Evolutionary conservation across 73 alveolate species (phyloP), one percentile per base, ranked within the genome.

Genomic region (Paramecium caudatum): DNA sequence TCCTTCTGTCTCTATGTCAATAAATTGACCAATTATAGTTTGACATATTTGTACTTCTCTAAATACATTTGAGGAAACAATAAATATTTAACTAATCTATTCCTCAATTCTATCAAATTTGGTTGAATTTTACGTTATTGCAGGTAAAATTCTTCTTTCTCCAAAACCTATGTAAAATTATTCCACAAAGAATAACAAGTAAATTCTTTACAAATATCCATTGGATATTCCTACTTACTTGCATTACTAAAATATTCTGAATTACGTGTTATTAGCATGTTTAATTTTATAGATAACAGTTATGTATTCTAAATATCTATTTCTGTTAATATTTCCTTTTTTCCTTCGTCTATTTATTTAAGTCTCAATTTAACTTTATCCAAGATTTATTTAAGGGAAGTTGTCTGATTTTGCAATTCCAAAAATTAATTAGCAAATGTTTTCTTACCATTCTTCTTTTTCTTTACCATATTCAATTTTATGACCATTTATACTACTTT

Each of bases 121-220:
- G 83, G 34, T 32, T 39, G 16, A 0, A 12, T 19, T 45, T 43
- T 45, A 34, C 65, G 0, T 45, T 41, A 16, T 9, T 41, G 17
- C 36, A 17, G 19, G 19, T 37, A 41, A 70, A 12, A 74, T 74
- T 41, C 47, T 34, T 74, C 39, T 13, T 74, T 39, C 7, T 41
- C 62, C 49, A 74, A 30, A 19, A 74, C 32, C 10, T 12, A 13
- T 17, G 12, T 3, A 17, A 74, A 74, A 25, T 74, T 74, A 39
- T 74, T 74, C 19, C 43, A 37, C 2, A 68, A 4, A 12, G 6
- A 21, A 41, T 74, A 74, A 45, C 43, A 41, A 19, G 36, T 13
- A 74, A 74, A 74, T 25, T 41, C 69, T 13, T 74, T 74, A 39
- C 39, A 39, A 0, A 65, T 37, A 39, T 70, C 87, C 87, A 70